These are phyloP conservation scores for Vitis hybrid DNA, from an alignment of 177 flowering plant genomes.

Conservation along the genomic window DNA sequence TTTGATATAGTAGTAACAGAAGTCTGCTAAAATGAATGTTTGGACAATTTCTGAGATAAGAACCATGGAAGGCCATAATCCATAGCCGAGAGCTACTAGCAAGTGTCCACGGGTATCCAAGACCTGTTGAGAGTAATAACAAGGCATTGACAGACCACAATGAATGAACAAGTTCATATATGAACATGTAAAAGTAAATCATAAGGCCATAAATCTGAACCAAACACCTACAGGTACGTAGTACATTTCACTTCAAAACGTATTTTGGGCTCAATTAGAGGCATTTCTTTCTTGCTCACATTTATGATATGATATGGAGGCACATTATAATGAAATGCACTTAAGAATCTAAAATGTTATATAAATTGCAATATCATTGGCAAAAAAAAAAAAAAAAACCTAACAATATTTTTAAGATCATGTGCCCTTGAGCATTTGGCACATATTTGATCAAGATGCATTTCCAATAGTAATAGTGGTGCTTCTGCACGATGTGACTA, in stretches of 20 bases:
- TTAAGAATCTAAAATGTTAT: too few species aligned
- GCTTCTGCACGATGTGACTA: neutral
- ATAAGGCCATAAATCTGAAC: neutral
- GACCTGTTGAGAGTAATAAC: constrained; percentile 50
- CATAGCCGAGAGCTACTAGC: constrained; percentile 86
- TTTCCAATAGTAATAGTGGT: neutral
- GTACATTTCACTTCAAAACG: too few species aligned
- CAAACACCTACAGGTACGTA: too few species aligned
- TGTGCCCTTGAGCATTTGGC: neutral
- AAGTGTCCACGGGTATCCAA: constrained; percentile 80
- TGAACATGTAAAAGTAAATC: neutral
- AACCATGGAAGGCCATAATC: constrained; percentile 97
- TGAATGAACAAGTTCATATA: neutral
- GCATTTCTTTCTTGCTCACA: too few species aligned
- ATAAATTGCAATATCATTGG: too few species aligned
- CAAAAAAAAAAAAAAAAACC: too few species aligned
- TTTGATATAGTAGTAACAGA: constrained; percentile 94
- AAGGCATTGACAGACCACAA: constrained; percentile 1
- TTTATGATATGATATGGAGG: too few species aligned
- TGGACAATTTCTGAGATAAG: constrained; percentile 94
- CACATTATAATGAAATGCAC: too few species aligned
- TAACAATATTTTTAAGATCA: too few species aligned
- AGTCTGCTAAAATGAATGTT: constrained; percentile 92
- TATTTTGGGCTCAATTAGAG: too few species aligned
- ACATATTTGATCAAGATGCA: neutral